phyloP scores from a whole-genome alignment of 2,329 filamentous ascomycete species.

The Cordyceps farinosa region DNA sequence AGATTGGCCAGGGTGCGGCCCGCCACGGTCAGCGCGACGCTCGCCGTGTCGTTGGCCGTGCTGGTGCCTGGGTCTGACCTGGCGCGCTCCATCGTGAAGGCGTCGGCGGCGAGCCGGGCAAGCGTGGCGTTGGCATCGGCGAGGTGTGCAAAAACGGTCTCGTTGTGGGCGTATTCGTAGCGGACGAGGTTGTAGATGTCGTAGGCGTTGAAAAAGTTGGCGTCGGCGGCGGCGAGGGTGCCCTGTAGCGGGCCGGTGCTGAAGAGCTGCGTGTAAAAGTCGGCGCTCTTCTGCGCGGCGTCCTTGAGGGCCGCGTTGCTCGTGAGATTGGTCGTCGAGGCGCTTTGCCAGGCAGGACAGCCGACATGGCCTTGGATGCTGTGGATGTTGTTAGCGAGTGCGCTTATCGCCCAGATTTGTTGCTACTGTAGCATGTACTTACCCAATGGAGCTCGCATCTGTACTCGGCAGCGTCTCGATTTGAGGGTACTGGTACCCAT shows the following conservation, averaged over 20 bases:
- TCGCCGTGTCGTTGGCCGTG: constrained; percentile 42
- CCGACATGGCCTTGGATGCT: constrained; percentile 38
- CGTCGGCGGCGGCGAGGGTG: constrained; percentile 31
- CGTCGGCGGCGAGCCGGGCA: constrained; percentile 57
- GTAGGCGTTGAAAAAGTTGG: constrained; percentile 49
- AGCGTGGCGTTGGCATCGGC: constrained; percentile 28
- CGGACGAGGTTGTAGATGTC: constrained; percentile 52
- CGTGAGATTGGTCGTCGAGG: constrained; percentile 27
- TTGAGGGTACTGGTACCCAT: constrained; percentile 77
- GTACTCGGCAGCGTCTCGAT: constrained; percentile 50
- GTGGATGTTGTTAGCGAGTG: constrained; percentile 6
- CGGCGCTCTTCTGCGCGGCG: constrained; percentile 28
- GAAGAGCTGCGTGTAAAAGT: constrained; percentile 45
- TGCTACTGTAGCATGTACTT: constrained; percentile 22
- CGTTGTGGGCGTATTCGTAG: constrained; percentile 53
- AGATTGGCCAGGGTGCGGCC: constrained; percentile 50
- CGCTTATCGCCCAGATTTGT: background rate
- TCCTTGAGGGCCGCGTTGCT: constrained; percentile 25
- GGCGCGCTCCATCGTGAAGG: constrained; percentile 62
- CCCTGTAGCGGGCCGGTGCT: constrained; percentile 34
- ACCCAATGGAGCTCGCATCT: constrained; percentile 47
- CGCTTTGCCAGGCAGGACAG: constrained; percentile 38
- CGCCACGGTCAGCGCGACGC: constrained; percentile 44
- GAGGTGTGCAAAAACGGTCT: constrained; percentile 39
- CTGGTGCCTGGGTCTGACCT: constrained; percentile 29